Conservation (phyloP, 306 rosid genomes). For the Rosa persica region DNA sequence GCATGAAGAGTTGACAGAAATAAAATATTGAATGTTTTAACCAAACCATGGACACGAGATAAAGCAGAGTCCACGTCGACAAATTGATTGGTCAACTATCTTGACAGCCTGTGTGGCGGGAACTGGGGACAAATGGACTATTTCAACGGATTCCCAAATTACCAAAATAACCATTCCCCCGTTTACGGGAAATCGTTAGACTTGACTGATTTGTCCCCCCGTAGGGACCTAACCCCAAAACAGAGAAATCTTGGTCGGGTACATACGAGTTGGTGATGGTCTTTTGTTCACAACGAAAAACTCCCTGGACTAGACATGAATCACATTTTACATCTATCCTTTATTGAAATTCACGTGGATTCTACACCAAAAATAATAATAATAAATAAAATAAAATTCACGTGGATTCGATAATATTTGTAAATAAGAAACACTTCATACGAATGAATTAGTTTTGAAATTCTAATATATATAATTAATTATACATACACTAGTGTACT, state of each 20-base stretch:
- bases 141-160: not conserved
- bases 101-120: constrained; percentile 9
- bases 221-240: not conserved
- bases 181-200: not conserved
- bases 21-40: no score
- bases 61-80: not conserved
- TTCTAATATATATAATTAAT: no score
- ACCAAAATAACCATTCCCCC: constrained; percentile 6
- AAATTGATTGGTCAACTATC: not conserved
- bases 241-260: not conserved
- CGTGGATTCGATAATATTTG: no score
- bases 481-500: no score
- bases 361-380: no score
- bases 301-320: not conserved
- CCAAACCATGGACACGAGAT: not conserved
- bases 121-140: not conserved
- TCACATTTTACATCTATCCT: not conserved
- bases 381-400: no score
- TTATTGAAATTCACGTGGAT: not conserved
- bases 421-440: no score
- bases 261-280: not conserved
- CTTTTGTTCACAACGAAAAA: not conserved
- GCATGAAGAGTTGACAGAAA: not conserved
- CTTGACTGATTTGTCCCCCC: not conserved
- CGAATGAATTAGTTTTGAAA: no score